These are phyloP conservation scores for Hymenotorrendiella dingleyae DNA, from an alignment of 2,329 filamentous ascomycete genomes.

Conservation along the genomic window DNA sequence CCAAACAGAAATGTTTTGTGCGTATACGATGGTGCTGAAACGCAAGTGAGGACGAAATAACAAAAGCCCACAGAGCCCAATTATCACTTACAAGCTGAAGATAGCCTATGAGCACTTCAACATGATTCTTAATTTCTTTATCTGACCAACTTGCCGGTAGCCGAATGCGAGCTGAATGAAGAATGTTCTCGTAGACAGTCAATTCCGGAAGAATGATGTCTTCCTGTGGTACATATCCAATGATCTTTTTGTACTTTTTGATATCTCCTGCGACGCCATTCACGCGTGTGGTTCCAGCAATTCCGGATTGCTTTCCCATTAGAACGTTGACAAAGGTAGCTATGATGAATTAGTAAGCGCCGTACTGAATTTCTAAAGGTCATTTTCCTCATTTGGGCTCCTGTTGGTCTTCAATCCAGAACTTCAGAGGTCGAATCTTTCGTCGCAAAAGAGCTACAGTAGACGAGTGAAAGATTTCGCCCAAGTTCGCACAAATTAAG, in stretches of 20 bases:
- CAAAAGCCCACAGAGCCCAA: too few relatives aligned
- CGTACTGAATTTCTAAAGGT: not conserved
- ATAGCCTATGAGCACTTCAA: slow-evolving; percentile 51
- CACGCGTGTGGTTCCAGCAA: slow-evolving; percentile 44
- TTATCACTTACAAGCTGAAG: too few relatives aligned
- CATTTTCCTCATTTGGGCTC: too few relatives aligned
- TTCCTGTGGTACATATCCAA: slow-evolving; percentile 57
- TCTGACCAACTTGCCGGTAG: slow-evolving; percentile 47
- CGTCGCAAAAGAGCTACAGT: too few relatives aligned
- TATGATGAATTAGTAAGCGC: slow-evolving; percentile 11
- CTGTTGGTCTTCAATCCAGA: too few relatives aligned
- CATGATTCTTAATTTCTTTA: slow-evolving; percentile 44
- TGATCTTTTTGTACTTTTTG: slow-evolving; percentile 49
- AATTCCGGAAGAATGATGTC: slow-evolving; percentile 54
- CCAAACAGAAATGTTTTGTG: too few relatives aligned
- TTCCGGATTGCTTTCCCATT: slow-evolving; percentile 52
- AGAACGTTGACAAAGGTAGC: slow-evolving; percentile 53
- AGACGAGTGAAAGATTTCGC: too few relatives aligned
- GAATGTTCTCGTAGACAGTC: slow-evolving; percentile 56
- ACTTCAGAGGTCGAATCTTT: too few relatives aligned
- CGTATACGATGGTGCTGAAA: too few relatives aligned
- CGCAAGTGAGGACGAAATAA: too few relatives aligned
- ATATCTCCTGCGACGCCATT: slow-evolving; percentile 35
- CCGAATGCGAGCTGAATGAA: slow-evolving; percentile 50
- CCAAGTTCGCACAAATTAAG: too few relatives aligned